Evolutionary conservation across 208 protist genomes (phyloP).

Genomic region (Leishmania mexicana): DNA sequence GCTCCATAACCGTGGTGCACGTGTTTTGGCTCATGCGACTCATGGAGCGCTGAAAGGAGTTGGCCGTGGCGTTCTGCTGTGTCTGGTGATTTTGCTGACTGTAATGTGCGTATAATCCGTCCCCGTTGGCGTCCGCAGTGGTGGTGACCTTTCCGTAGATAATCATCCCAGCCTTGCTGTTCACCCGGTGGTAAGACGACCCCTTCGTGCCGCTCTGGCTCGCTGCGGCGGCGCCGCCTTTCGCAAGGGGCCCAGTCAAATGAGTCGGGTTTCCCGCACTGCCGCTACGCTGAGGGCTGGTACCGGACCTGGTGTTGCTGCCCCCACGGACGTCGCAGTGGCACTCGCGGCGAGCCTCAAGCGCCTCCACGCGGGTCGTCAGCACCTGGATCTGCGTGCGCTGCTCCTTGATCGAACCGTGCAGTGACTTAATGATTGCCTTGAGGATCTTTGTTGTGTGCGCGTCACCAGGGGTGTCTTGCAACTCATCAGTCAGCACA

Average conservation of each 20-base stretch:
- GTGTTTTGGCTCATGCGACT: slow-evolving; percentile 34
- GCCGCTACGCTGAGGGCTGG: not conserved
- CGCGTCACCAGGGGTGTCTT: slow-evolving; percentile 33
- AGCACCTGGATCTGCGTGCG: slow-evolving; percentile 34
- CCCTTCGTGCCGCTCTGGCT: slow-evolving; percentile 1
- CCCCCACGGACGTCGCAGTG: slow-evolving; percentile 18
- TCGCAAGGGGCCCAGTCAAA: not conserved
- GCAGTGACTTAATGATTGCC: slow-evolving; percentile 42
- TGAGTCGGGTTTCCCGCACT: not conserved
- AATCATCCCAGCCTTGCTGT: slow-evolving; percentile 4
- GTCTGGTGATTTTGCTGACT: not conserved
- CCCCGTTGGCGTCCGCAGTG: not conserved
- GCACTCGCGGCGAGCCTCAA: slow-evolving; percentile 63
- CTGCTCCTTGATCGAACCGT: slow-evolving; percentile 34
- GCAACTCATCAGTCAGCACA: slow-evolving; percentile 29
- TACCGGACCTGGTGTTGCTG: not conserved
- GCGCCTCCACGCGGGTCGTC: slow-evolving; percentile 47
- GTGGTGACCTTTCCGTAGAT: not conserved
- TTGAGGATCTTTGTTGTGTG: slow-evolving; percentile 33
- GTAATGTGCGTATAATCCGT: not conserved
- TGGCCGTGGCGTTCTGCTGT: slow-evolving; percentile 7
- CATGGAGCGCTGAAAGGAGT: slow-evolving; percentile 36
- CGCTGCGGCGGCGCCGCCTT: not conserved
- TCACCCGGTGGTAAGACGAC: not conserved
- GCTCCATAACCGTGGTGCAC: slow-evolving; percentile 18